Evolutionary conservation across 2,329 filamentous ascomycete species (phyloP).

Genomic region (Phyllachora maydis): DNA sequence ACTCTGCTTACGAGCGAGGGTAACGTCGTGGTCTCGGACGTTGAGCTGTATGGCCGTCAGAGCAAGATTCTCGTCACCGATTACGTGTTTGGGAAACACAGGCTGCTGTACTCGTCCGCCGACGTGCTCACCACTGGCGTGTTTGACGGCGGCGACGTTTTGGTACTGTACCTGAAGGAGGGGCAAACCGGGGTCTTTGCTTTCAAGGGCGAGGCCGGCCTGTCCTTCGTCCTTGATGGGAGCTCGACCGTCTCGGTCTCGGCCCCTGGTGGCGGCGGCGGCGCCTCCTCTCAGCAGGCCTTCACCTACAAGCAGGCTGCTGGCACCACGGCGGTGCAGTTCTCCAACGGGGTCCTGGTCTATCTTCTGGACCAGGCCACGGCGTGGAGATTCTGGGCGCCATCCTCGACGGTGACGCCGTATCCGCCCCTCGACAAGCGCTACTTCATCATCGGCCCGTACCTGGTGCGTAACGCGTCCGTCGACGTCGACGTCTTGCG

Average conservation of each 20-base stretch:
- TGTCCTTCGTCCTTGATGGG: conserved; percentile 19
- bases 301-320: conserved; percentile 24
- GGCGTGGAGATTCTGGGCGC: conserved; percentile 35
- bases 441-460: conserved; percentile 34
- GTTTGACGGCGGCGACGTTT: conserved; percentile 21
- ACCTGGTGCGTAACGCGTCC: conserved; percentile 31
- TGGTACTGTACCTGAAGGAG: conserved; percentile 24
- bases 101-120: conserved; percentile 26
- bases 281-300: too few species aligned
- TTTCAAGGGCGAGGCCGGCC: conserved; percentile 15
- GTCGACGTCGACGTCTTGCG: conserved; percentile 26
- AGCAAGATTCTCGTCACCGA: conserved; percentile 33
- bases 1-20: conserved; percentile 24
- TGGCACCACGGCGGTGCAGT: conserved; percentile 22
- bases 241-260: conserved; percentile 12
- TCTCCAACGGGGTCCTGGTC: conserved; percentile 24
- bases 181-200: conserved; percentile 28
- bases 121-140: conserved; percentile 25
- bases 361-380: conserved; percentile 30
- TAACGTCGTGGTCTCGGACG: conserved; percentile 17
- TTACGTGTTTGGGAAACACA: conserved; percentile 23
- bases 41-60: conserved; percentile 28
- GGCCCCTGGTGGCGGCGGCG: conserved; percentile 7
- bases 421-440: conserved; percentile 20
- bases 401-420: conserved; percentile 20